Evolutionary conservation across 1,284 basidiomycete genomes (phyloP), one percentile per base, ranked within the genome.

Genomic region (Boletus smithii): DNA sequence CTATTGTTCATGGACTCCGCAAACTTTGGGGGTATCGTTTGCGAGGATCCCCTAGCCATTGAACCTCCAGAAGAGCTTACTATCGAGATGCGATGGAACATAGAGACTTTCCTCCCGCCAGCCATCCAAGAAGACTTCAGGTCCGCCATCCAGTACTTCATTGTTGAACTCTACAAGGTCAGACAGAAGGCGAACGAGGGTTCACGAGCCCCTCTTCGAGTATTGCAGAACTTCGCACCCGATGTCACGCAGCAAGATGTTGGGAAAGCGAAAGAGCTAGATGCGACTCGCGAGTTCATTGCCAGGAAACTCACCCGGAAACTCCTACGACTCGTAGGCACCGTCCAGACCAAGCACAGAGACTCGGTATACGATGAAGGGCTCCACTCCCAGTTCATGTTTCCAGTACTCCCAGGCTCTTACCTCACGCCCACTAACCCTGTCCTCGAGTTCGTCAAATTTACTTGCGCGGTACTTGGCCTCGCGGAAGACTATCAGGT

Each of bases 1-100:
- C 74, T 99, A 18, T 69, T 98, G 8, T 97, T 94, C 79, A 92
- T 98, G 91, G 97, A 99, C 67, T 79, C 84, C 17, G 91, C 93
- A 33, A 99, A 99, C 67, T 84, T 89, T 67, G 92, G 89, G 17
- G 95, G 93, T 3, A 81, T 99, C 44, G 83, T 95, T 32, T 93
- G 92, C 58, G 80, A 87, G 60, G 76, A 91, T 54, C 85, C 88
- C 0, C 65, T 83, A 4, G 83, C 83, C 5, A 61, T 83, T 13
- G 82, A 87, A 36, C 75, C 79, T 17, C 83, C 88, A 0, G 76
- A 83, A 34, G 78, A 81, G 40, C 71, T 89, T 16, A 70, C 79
- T 3, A 75, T 97, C 48, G 89, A 93, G 60, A 93, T 95, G 88
- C 80, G 83, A 52, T 99, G 95, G 95, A 99, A 99, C 66, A 91